Percentiles rank a stretch among this genome's conserved stretches.
Conservation (phyloP, 176 grass and related monocot species). For the Ananas comosus region DNA sequence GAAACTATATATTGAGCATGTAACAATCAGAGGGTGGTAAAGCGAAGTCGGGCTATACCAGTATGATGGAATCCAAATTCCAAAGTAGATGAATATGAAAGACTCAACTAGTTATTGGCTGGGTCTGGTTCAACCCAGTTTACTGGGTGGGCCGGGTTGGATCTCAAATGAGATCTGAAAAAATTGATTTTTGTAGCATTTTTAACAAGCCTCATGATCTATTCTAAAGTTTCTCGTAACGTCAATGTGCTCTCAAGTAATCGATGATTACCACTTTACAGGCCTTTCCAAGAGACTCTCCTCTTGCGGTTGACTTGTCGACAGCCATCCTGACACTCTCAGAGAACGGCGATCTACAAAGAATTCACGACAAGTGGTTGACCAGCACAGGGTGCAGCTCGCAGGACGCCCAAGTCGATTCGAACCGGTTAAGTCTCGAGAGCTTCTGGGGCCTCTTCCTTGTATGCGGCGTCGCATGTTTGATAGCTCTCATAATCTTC, state of each 20-base stretch:
- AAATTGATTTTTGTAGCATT: too few relatives aligned
- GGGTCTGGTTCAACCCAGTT: too few relatives aligned
- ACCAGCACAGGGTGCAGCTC: constrained; percentile 25
- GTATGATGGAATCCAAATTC: neutral
- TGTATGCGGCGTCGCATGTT: constrained; percentile 54
- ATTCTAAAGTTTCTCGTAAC: neutral
- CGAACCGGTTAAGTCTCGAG: constrained; percentile 36
- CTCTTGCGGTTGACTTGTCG: constrained; percentile 71
- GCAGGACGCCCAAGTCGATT: constrained; percentile 7
- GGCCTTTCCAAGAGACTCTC: constrained; percentile 86
- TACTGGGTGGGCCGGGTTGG: too few relatives aligned
- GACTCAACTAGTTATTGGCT: neutral
- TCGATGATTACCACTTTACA: constrained; percentile 18
- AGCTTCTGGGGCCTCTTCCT: constrained; percentile 94
- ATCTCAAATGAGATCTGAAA: too few relatives aligned
- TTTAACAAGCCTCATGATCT: neutral
- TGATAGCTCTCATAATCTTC: constrained; percentile 52
- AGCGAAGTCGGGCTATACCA: too few relatives aligned
- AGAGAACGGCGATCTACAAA: constrained; percentile 84
- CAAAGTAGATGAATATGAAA: neutral
- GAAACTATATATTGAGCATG: too few relatives aligned
- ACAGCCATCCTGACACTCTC: constrained; percentile 90
- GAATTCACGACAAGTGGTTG: constrained; percentile 96
- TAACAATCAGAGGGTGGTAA: too few relatives aligned
- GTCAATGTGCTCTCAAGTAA: neutral